Conservation (phyloP, 306 rosid species). For the Castanea mollissima region DNA sequence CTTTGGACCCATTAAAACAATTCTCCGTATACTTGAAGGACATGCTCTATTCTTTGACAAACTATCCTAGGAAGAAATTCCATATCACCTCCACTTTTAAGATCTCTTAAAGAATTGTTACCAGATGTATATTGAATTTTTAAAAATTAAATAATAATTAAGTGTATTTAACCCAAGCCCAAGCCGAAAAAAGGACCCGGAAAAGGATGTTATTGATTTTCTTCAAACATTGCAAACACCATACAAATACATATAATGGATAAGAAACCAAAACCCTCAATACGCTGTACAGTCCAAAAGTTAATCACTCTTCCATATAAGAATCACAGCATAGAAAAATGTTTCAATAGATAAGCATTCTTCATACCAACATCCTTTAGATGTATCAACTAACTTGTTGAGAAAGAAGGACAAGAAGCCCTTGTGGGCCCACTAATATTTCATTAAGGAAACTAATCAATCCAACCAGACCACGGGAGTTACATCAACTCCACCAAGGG, state of each 20-base stretch:
- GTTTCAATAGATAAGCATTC: neutral
- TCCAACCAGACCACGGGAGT: conserved; percentile 96
- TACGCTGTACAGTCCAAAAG: neutral
- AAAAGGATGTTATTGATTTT: too few species aligned
- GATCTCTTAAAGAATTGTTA: too few species aligned
- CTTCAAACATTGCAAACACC: neutral
- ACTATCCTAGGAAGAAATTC: too few species aligned
- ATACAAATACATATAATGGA: neutral
- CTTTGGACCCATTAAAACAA: too few species aligned
- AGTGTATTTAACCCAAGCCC: too few species aligned
- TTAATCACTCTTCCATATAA: neutral
- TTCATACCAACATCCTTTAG: neutral
- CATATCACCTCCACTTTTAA: too few species aligned
- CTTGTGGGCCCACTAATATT: conserved; percentile 96
- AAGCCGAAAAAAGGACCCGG: too few species aligned
- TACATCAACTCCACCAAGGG: conserved; percentile 95
- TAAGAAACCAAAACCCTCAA: neutral
- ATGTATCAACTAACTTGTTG: conserved; percentile 48
- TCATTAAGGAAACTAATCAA: conserved; percentile 85
- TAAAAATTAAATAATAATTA: too few species aligned
- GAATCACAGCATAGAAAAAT: neutral
- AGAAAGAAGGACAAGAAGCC: conserved; percentile 87
- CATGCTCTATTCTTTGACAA: too few species aligned
- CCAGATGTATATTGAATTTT: too few species aligned
- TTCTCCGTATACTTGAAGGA: too few species aligned